Conservation (phyloP, 345 rosid species). For the Brassica cretica region DNA sequence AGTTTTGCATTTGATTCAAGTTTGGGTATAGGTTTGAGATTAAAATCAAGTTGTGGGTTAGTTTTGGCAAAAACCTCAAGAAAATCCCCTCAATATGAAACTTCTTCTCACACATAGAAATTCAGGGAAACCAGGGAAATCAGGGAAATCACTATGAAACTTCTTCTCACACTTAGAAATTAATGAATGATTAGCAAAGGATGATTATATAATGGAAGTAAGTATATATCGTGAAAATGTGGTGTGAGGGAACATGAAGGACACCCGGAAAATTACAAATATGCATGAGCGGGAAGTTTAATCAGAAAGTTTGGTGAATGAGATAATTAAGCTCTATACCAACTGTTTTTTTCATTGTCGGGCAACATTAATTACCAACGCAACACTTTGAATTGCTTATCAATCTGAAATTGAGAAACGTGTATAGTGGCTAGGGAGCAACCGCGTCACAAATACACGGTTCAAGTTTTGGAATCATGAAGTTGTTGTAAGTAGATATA, state of each 20-base stretch:
- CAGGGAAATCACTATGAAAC: neutral
- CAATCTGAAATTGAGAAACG: no score
- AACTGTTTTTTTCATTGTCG: neutral
- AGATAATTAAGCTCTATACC: conserved; percentile 26
- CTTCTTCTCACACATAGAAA: no score
- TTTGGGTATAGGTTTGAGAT: no score
- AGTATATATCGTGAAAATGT: conserved; percentile 30
- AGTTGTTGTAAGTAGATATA: no score
- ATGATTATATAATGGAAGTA: neutral
- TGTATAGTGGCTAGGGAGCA: no score
- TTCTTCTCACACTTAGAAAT: neutral
- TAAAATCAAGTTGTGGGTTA: no score
- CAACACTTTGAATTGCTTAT: neutral
- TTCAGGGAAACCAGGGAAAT: neutral
- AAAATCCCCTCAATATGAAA: no score
- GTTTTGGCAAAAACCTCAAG: no score
- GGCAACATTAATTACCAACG: neutral
- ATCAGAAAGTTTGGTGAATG: conserved; percentile 84
- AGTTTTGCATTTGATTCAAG: no score
- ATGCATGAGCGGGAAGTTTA: conserved; percentile 68
- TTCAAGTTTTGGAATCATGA: no score
- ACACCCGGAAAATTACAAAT: conserved; percentile 32
- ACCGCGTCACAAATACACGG: no score
- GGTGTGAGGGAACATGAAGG: conserved; percentile 43
- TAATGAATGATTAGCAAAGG: neutral